These are phyloP conservation scores for Dendrothele bispora DNA, from an alignment of 768 basidiomycete species.

Conservation along the genomic window DNA sequence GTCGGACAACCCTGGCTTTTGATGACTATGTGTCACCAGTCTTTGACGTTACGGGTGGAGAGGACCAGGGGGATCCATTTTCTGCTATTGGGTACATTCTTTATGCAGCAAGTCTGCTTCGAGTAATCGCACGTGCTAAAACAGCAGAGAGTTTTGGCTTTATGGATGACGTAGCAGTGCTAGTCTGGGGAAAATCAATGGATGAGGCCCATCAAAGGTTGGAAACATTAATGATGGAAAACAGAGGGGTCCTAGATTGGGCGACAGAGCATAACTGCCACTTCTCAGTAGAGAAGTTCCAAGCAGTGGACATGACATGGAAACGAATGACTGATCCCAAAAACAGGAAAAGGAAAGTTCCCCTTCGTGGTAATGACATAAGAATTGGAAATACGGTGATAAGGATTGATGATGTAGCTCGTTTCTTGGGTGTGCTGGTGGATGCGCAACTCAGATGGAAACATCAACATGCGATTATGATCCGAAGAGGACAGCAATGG, in stretches of 20 bases:
- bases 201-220: not conserved
- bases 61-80: slow-evolving; percentile 32
- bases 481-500: slow-evolving; percentile 19
- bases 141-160: not conserved
- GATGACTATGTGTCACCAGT: slow-evolving; percentile 17
- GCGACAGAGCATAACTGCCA: too few species aligned
- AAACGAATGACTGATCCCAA: too few species aligned
- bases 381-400: too few species aligned
- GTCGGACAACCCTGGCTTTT: slow-evolving; percentile 18
- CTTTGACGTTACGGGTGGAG: slow-evolving; percentile 21
- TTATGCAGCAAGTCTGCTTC: too few species aligned
- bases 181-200: slow-evolving; percentile 1
- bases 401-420: too few species aligned
- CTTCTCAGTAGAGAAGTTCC: too few species aligned
- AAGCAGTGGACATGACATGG: not conserved
- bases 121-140: too few species aligned
- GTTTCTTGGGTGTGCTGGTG: too few species aligned
- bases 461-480: slow-evolving; percentile 18
- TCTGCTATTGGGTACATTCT: slow-evolving; percentile 29
- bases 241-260: too few species aligned
- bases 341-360: not conserved
- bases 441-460: slow-evolving; percentile 28
- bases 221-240: not conserved
- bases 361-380: too few species aligned
- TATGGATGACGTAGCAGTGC: not conserved